Evolutionary conservation across 805 yeast species (phyloP).

Genomic region (Saccharomycopsis amapae): DNA sequence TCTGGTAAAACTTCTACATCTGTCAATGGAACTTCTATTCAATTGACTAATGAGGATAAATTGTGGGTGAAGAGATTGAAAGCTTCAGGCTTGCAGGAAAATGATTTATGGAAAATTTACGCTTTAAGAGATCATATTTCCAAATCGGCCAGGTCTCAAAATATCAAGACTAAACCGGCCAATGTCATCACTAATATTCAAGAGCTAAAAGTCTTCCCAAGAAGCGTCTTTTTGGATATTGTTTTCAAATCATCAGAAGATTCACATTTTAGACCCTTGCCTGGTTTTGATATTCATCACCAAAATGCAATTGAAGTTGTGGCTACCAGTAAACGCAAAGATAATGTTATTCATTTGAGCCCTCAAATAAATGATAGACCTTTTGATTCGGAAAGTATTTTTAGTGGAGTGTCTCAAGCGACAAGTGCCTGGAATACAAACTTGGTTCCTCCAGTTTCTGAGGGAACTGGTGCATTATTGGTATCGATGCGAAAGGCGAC

Average conservation of each 20-base stretch:
- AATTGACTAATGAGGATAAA: constrained; percentile 58
- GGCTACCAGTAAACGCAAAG: constrained; percentile 1
- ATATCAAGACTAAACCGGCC: constrained; percentile 18
- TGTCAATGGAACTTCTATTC: constrained; percentile 29
- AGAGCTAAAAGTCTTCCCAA: constrained; percentile 37
- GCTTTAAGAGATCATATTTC: constrained; percentile 60
- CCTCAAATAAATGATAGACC: not conserved
- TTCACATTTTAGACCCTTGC: not conserved
- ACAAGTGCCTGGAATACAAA: not conserved
- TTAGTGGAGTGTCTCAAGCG: constrained; percentile 3
- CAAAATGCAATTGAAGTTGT: constrained; percentile 3
- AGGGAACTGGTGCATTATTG: constrained; percentile 29
- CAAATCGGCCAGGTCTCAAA: constrained; percentile 41
- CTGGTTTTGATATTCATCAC: not conserved
- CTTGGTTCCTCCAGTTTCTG: constrained; percentile 10
- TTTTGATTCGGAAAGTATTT: constrained; percentile 11
- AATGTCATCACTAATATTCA: constrained; percentile 25
- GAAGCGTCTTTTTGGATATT: constrained; percentile 46
- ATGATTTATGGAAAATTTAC: constrained; percentile 78
- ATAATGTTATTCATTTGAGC: constrained; percentile 10
- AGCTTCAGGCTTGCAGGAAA: constrained; percentile 64
- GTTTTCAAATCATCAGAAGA: constrained; percentile 23
- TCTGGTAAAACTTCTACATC: not conserved
- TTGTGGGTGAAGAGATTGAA: constrained; percentile 67
- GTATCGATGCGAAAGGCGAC: constrained; percentile 32